phyloP scores from a whole-genome alignment of 2,329 filamentous ascomycete species.

The Purpureocillium takamizusanense region DNA sequence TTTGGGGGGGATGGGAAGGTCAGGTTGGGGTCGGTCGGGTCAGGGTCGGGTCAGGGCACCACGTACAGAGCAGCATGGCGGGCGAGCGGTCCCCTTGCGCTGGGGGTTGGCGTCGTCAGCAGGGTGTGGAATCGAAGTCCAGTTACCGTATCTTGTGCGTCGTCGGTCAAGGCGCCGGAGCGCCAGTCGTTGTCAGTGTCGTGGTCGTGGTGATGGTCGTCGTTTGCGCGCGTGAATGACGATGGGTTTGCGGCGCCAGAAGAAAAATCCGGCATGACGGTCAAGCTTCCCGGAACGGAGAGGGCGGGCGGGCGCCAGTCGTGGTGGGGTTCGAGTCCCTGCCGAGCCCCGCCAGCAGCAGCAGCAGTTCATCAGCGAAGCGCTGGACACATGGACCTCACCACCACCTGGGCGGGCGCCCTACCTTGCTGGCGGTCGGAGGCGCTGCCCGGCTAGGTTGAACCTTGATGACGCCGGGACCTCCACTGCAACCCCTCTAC shows the following conservation, averaged over 20 bases:
- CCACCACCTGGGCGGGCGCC: too few relatives aligned
- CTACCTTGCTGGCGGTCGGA: too few relatives aligned
- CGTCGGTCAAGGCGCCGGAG: not conserved
- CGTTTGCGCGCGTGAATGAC: not conserved
- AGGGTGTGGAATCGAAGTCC: not conserved
- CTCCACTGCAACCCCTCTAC: too few relatives aligned
- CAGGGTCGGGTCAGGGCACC: constrained; percentile 6
- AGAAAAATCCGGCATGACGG: not conserved
- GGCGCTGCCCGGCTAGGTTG: too few relatives aligned
- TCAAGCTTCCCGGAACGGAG: not conserved
- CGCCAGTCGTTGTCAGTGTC: not conserved
- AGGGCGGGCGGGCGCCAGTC: not conserved
- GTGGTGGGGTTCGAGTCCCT: not conserved
- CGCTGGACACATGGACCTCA: too few relatives aligned
- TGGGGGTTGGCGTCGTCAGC: not conserved
- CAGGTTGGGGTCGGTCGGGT: too few relatives aligned
- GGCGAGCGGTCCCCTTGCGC: not conserved
- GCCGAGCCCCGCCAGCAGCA: too few relatives aligned
- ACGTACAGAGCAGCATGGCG: constrained; percentile 59
- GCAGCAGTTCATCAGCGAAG: too few relatives aligned
- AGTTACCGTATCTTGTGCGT: too few relatives aligned
- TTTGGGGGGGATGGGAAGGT: too few relatives aligned
- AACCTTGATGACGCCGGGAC: too few relatives aligned
- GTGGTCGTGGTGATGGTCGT: too few relatives aligned
- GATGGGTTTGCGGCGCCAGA: not conserved